Evolutionary conservation across 2,329 filamentous ascomycete genomes (phyloP).

Genomic region (Phoma sp.): DNA sequence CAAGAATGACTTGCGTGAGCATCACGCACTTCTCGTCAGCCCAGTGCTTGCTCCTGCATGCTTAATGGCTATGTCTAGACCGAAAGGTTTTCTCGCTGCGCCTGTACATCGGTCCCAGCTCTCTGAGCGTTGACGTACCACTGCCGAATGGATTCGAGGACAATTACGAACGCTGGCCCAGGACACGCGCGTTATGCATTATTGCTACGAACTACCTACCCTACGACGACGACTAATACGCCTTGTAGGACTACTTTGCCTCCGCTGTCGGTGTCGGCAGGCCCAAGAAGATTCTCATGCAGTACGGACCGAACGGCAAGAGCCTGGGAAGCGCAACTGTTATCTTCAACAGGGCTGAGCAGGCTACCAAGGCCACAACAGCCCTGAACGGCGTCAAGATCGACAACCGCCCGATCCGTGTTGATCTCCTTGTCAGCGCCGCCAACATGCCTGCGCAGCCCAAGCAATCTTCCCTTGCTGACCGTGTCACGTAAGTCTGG

Average conservation of each 20-base stretch:
- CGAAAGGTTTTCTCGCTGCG: constrained; percentile 25
- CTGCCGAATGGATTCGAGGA: constrained; percentile 33
- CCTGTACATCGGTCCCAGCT: constrained; percentile 29
- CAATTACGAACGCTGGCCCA: constrained; percentile 22
- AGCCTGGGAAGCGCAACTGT: constrained; percentile 94
- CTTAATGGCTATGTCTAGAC: constrained; percentile 7
- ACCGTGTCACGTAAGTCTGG: constrained; percentile 76
- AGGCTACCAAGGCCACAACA: constrained; percentile 82
- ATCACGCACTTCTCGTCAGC: constrained; percentile 13
- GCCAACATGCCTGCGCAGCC: constrained; percentile 71
- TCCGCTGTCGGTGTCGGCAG: constrained; percentile 86
- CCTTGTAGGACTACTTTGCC: constrained; percentile 90
- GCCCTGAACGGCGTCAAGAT: constrained; percentile 88
- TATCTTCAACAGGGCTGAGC: constrained; percentile 79
- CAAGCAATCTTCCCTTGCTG: constrained; percentile 73
- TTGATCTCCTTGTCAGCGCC: constrained; percentile 88
- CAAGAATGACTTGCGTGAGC: constrained; percentile 24
- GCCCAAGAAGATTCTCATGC: constrained; percentile 89
- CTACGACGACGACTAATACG: constrained; percentile 66
- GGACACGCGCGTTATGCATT: constrained; percentile 38
- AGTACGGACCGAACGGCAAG: constrained; percentile 88
- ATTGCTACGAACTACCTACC: constrained; percentile 39
- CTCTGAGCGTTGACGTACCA: constrained; percentile 33
- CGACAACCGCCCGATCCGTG: constrained; percentile 90
- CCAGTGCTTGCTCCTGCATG: constrained; percentile 5